These are phyloP conservation scores for Psilocybe tampanensis DNA, from an alignment of 768 basidiomycete species.

Conservation along the genomic window DNA sequence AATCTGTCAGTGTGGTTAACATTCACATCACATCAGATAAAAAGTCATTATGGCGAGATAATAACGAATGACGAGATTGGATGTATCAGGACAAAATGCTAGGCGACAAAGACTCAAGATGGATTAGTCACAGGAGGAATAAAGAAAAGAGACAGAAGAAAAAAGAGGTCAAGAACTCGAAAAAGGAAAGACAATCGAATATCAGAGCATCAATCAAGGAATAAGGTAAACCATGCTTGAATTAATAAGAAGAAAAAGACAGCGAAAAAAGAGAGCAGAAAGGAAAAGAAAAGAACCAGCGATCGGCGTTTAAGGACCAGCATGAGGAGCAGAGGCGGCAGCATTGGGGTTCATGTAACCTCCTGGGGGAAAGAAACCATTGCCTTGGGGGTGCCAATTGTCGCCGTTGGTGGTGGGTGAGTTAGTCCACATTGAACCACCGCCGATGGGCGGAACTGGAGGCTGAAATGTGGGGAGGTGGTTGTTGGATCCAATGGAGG, in stretches of 20 bases:
- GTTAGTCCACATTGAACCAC: conserved; percentile 42
- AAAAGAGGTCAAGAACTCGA: neutral
- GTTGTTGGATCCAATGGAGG: conserved; percentile 17
- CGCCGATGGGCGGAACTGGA: conserved; percentile 26
- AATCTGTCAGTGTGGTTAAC: neutral
- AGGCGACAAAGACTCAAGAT: conserved; percentile 19
- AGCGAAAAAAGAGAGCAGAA: neutral
- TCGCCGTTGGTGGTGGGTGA: conserved; percentile 30
- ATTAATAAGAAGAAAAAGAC: neutral
- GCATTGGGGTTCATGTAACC: conserved; percentile 48
- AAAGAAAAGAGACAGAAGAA: neutral
- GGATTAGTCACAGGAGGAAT: conserved; percentile 20
- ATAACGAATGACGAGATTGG: conserved; percentile 13
- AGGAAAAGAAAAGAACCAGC: conserved; percentile 1
- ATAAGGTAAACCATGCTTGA: neutral
- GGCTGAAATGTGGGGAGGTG: conserved; percentile 19
- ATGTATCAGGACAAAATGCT: conserved; percentile 18
- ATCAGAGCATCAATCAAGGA: neutral
- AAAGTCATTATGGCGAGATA: conserved; percentile 6
- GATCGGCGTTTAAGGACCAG: conserved; percentile 25
- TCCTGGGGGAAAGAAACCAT: conserved; percentile 44
- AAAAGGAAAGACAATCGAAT: neutral
- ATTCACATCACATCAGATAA: neutral
- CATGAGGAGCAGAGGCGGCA: conserved; percentile 48
- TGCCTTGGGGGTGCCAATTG: conserved; percentile 50